These are phyloP conservation scores for Ogataea neopini DNA, from an alignment of 805 yeast genomes.

Conservation along the genomic window DNA sequence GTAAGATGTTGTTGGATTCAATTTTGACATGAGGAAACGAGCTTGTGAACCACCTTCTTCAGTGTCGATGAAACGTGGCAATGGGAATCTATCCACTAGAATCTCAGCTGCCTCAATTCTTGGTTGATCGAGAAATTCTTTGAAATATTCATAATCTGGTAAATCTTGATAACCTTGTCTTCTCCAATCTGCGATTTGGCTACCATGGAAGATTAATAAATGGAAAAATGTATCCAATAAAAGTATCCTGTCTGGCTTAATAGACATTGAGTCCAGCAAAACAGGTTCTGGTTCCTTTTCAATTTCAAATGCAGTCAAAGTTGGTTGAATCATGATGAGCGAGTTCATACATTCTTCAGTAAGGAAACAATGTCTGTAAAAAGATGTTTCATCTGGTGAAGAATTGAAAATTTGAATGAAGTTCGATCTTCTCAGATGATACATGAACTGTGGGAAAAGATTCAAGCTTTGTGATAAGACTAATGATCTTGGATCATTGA, in stretches of 20 bases:
- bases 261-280: conserved; percentile 61
- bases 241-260: conserved; percentile 56
- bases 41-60: conserved; percentile 80
- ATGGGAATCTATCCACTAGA: conserved; percentile 65
- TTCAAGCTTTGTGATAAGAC: conserved; percentile 50
- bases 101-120: conserved; percentile 65
- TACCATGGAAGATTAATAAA: conserved; percentile 66
- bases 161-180: conserved; percentile 60
- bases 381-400: conserved; percentile 73
- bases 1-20: conserved; percentile 66
- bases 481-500: conserved; percentile 49
- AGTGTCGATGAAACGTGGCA: conserved; percentile 71
- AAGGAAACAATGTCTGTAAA: conserved; percentile 59
- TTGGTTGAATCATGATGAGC: conserved; percentile 69
- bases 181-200: conserved; percentile 66
- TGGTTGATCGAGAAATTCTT: conserved; percentile 60
- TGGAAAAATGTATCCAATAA: conserved; percentile 71
- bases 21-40: conserved; percentile 65
- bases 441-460: conserved; percentile 66
- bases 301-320: conserved; percentile 57
- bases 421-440: conserved; percentile 65
- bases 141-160: conserved; percentile 60
- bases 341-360: conserved; percentile 63
- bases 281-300: conserved; percentile 64
- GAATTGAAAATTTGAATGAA: conserved; percentile 66